Base-by-base conservation (phyloP, 805 yeast species). In the Nakazawaea siamensis region DNA sequence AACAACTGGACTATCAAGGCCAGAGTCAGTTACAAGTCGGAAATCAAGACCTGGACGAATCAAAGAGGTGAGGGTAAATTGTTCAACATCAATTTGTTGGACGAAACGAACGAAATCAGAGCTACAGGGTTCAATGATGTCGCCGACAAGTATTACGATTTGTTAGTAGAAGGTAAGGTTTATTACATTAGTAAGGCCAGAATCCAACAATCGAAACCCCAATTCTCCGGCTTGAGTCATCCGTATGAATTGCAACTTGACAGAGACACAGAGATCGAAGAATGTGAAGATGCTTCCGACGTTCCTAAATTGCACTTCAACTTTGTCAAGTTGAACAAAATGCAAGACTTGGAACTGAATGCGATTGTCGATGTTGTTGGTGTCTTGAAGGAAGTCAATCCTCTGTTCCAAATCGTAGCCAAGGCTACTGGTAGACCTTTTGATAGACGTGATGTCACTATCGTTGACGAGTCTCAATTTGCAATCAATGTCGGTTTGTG, bases 71-170 rank as follows among this genome's bases (percentile, higher is more conserved):
- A 80, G 43, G 98, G 98, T 37, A 83, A 84, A 56, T 68, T 92
- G 40, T 87, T 92, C 64, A 82, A 80, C 48, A 84, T 86, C 20
- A 85, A 86, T 47, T 76, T 92, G 39, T 61, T 90, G 38, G 98
- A 92, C 54, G 95, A 92, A 54, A 82, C 96, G 5, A 95, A 92
- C 49, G 97, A 92, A 62, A 92, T 92, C 47, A 73, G 92, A 50
- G 97, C 95, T 9, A 87, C 97, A 2, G 96, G 92, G 2, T 92
- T 92, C 59, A 84, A 83, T 55, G 90, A 85, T 25, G 70, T 73
- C 48, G 96, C 90, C 10, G 94, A 83, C 40, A 76, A 74, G 52
- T 81, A 73, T 52, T 79, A 73, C 61, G 83, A 80, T 46, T 49
- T 76, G 20, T 60, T 92, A 33, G 83, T 83, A 55, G 97, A 87